Base-by-base conservation (phyloP, 1,284 basidiomycete species). In the Sanghuangporus weigelae region DNA sequence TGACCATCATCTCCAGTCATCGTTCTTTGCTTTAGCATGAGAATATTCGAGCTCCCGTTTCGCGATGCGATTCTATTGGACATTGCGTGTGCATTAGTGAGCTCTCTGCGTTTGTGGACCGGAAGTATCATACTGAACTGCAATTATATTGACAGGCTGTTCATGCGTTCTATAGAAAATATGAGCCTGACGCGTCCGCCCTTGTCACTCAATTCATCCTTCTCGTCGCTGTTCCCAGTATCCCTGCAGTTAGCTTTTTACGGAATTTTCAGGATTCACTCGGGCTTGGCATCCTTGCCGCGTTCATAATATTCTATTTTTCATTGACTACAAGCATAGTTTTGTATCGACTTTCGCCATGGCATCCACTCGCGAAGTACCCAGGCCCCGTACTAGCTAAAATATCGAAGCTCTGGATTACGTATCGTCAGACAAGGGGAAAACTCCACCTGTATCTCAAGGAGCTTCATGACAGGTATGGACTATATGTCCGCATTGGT, bases 301-400 rank as follows among this genome's bases (percentile, higher is more conserved):
- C 19, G 64, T 64, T 51, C 63, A 65, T 44, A 63, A 63, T 40
- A 65, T 69, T n/a, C 19, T 67, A 21, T 40, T 51, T 38, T 59
- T 50, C 44, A 65, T 51, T 68, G 12, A 51, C 60, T 7, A 68
- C 65, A 14, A 59, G 53, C 14, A 61, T 64, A 10, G 48, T 57
- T 0, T 16, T 65, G 23, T 71, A 71, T 60, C 68, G 71, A 11
- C 58, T 71, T 19, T 71, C 69, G 1, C 69, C 71, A 11, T 66
- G 70, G 53, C 71, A 71, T 62, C 70, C 71, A 7, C 64, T 71
- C 1, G 67, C 69, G 12, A 12, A 56, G 11, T 71, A 66, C 40
- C 70, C 71, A 36, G 71, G 71, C 4, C 71, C 71, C 0, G 11
- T 66, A 1, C 44, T 63, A 12, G 67, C 63, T 2, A 68, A 66